Evolutionary conservation across 371 early-diverging fungal genomes (phyloP).

Genomic region (Mortierella sp.): DNA sequence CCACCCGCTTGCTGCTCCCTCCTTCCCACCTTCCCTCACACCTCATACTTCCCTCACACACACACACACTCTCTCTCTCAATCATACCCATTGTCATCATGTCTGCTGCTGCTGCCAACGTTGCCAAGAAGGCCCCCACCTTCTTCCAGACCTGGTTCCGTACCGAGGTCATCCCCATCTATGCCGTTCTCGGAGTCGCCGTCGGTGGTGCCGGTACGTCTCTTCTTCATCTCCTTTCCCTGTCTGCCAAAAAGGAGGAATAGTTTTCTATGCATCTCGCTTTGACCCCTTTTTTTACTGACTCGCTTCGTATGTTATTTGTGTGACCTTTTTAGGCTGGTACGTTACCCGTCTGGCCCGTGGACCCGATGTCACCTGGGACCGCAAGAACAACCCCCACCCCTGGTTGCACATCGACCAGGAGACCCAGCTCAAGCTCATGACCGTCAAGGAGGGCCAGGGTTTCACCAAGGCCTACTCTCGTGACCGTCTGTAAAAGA

Average conservation of each 20-base stretch:
- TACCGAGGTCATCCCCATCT: constrained; percentile 76
- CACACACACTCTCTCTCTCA: not conserved
- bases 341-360: constrained; percentile 71
- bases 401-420: constrained; percentile 78
- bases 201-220: constrained; percentile 64
- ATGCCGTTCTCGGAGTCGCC: constrained; percentile 72
- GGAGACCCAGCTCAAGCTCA: constrained; percentile 76
- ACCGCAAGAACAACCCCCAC: constrained; percentile 73
- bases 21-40: not conserved
- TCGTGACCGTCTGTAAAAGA: constrained; percentile 52
- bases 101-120: constrained; percentile 56
- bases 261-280: not conserved
- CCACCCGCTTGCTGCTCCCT: not conserved
- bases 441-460: constrained; percentile 65
- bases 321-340: constrained; percentile 49
- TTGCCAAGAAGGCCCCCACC: constrained; percentile 57
- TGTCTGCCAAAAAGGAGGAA: not conserved
- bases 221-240: not conserved
- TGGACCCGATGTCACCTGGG: constrained; percentile 79
- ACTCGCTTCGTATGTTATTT: not conserved
- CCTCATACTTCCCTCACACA: not conserved
- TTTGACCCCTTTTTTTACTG: not conserved
- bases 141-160: constrained; percentile 67
- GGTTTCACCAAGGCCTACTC: constrained; percentile 58
- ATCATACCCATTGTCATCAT: constrained; percentile 21